Conservation (phyloP, 495 filamentous ascomycete species). For the Recurvomyces mirabilis region DNA sequence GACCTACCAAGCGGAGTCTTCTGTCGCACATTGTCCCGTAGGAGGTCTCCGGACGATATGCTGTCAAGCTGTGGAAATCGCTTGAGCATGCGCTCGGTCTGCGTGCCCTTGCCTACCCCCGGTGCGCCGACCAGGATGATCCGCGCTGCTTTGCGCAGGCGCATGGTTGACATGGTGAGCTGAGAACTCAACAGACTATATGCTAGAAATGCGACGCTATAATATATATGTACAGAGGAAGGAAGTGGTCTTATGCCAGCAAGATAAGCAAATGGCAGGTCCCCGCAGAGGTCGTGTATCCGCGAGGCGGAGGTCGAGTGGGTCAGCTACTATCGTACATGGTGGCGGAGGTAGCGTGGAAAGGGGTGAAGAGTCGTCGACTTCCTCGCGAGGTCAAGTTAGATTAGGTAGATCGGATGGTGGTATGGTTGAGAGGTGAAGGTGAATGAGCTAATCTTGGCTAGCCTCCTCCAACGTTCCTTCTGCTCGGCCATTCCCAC, state of each 20-base stretch:
- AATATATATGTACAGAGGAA: background rate
- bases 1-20: conserved; percentile 71
- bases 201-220: background rate
- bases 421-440: no score
- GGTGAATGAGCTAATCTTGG: no score
- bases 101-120: conserved; percentile 87
- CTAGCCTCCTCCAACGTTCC: no score
- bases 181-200: no score
- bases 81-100: conserved; percentile 74
- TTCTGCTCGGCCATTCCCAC: no score
- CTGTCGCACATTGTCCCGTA: conserved; percentile 75
- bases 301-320: background rate
- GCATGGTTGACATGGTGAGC: background rate
- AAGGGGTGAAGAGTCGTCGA: background rate
- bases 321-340: conserved; percentile 21
- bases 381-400: no score
- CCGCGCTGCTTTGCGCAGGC: conserved; percentile 52
- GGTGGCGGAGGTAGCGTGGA: background rate
- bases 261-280: conserved; percentile 1
- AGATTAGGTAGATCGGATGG: no score
- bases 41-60: conserved; percentile 85
- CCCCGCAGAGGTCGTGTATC: background rate
- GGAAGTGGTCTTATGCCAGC: background rate
- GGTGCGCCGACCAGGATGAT: conserved; percentile 95
- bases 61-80: conserved; percentile 81